Base-by-base conservation (phyloP, 2,329 filamentous ascomycete genomes). In the Balansia obtecta region DNA sequence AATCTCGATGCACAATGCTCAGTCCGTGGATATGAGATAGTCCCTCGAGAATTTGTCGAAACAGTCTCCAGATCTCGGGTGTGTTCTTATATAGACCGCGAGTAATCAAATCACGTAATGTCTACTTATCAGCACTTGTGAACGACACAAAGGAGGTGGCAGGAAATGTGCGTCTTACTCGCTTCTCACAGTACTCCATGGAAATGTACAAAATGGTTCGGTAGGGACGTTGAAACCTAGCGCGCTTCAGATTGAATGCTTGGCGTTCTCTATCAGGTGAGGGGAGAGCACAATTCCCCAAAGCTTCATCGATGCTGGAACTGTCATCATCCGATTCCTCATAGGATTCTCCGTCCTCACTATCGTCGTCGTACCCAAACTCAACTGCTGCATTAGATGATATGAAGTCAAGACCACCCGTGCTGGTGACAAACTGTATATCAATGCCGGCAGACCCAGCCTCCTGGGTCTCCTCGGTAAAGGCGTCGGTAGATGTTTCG, bases 131-230 rank as follows among this genome's bases (percentile, higher is more conserved):
- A 42, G n/a, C 15, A 16, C 12, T 11, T 15, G 5, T 5, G n/a
- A 15, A 12, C 15, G 15, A 22, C 3, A 46, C 10, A n/a, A 46
- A 39, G 20, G 38, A 46, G 30, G 32, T 4, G 2, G 13, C 16
- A 20, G 4, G n/a, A n/a, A 15, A 15, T 7, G 32, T n/a, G 22
- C 4, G 34, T 12, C 76, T 65, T 69, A 85, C 82, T 57, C 86
- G 80, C 62, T 91, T 93, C 64, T 97, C 91, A 61, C 93, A 98
- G 58, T 96, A 95, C 63, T 98, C 93, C 93, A 98, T 98, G 53
- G 95, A 93, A 50, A 98, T 97, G 64, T 96, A 98, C 41, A 98
- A 75, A 7, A 90, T 83, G 0, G 85, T 90, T 48, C 79, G 79
- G 53, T 79, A 76, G 4, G 79, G 69, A 42, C 76, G 72, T 50